Evolutionary conservation across 2,329 filamentous ascomycete genomes (phyloP).

Genomic region (Orbilia quercus): DNA sequence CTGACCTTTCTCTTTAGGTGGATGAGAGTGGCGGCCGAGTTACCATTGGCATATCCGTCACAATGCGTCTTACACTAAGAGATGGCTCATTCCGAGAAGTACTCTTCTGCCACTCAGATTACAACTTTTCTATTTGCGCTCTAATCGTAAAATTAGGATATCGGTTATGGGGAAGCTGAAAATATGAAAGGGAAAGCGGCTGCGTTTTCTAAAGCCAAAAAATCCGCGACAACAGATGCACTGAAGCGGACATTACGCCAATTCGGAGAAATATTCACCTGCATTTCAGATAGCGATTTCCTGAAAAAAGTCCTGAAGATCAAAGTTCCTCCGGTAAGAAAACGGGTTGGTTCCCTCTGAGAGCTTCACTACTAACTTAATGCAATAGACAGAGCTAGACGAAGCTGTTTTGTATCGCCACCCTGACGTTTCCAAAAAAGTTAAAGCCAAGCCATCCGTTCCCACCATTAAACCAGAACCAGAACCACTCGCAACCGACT

Average conservation of each 20-base stretch:
- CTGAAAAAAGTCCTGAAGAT: conserved; percentile 88
- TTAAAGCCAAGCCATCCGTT: conserved; percentile 10
- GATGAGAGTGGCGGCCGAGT: conserved; percentile 84
- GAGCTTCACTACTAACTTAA: neutral
- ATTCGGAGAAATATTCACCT: conserved; percentile 97
- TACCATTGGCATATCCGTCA: conserved; percentile 86
- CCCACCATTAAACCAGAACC: conserved; percentile 35
- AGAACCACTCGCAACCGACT: conserved; percentile 40
- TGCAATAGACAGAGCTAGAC: conserved; percentile 38
- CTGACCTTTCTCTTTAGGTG: conserved; percentile 65
- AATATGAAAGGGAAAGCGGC: conserved; percentile 95
- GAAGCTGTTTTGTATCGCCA: conserved; percentile 49
- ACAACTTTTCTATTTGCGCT: neutral
- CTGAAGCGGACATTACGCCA: conserved; percentile 88
- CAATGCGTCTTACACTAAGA: conserved; percentile 86
- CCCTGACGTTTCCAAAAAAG: conserved; percentile 34
- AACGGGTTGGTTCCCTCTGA: neutral
- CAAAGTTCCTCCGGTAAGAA: conserved; percentile 66
- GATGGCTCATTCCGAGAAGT: conserved; percentile 96
- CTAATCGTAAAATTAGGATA: conserved; percentile 69
- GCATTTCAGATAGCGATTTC: conserved; percentile 97
- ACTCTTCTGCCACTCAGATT: conserved; percentile 4
- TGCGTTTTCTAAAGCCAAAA: conserved; percentile 98
- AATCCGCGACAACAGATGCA: conserved; percentile 94
- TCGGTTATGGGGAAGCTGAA: conserved; percentile 95